Evolutionary conservation across 73 alveolate genomes (phyloP), one percentile per base, ranked within the genome.

Genomic region (Breviolum minutum): DNA sequence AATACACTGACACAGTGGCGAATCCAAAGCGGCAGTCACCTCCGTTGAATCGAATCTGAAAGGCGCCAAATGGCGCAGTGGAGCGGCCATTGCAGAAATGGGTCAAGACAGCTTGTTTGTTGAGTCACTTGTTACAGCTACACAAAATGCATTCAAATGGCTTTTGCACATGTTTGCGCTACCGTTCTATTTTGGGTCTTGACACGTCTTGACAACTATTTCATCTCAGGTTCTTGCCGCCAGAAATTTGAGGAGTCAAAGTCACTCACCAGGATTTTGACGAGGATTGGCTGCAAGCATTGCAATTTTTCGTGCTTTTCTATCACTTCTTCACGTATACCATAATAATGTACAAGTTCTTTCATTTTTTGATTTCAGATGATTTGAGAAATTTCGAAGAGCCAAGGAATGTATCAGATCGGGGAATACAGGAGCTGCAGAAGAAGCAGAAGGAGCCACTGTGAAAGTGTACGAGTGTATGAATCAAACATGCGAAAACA

Each of bases 71-170:
- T 61, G 79, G 30, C 16, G 63, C 40, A 2, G 79, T 79, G 2
- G 90, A 54, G 89, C 97, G 64, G 77, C 96, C 97, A 10, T 32
- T 74, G 89, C 66, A 63, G 86, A 79, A 74, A 29, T 91, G 97
- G 97, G 97, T 91, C 48, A 91, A 91, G 89, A 91, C 89, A 9
- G 97, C 97, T 7, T 91, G 97, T 79, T 32, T 91, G 11, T 63
- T 91, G 63, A 91, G 97, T 64, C 64, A 14, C 90, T 64, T 26
- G 87, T 13, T 19, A 79, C 20, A 29, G 54, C 54, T 40, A 40
- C 54, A 40, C 54, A 40, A 40, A 40, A 40, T 40, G 54, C 54
- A 40, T 40, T 40, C 54, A 40, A 40, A 40, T 40, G 3, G 54
- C 54, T 40, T 3, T 40, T 40, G 54, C 54, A 40, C 54, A 40